Base-by-base conservation (phyloP, 2,329 filamentous ascomycete genomes). In the Dactylonectria macrodidyma region DNA sequence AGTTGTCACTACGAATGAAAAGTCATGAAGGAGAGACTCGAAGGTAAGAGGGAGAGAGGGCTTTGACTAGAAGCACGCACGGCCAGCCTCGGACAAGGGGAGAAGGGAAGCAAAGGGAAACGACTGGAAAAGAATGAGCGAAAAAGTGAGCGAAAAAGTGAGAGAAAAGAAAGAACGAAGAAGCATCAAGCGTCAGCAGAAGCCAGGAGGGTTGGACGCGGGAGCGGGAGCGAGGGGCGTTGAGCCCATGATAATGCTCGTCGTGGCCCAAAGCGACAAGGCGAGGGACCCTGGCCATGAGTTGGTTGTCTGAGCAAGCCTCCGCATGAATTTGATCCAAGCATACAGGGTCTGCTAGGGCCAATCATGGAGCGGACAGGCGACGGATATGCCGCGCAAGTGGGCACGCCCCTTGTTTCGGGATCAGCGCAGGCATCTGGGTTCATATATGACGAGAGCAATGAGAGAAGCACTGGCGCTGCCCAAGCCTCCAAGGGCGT, bases 341-440 rank as follows among this genome's bases (percentile, higher is more conserved):
- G 62, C 52, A 46, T 51, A 46, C 50, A 44, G 66, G 52, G 62
- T 59, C 54, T 61, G 36, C 58, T 33, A 56, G 59, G 30, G 55
- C 73, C 73, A 75, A 75, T 73, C 68, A 72, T 16, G 26, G 50
- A 26, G 55, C 14, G 38, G 47, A 47, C 59, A 36, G 64, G 50
- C 47, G 54, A 59, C 72, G 69, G 70, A 64, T 69, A 66, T 57
- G 54, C 70, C 70, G 64, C 68, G 48, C 52, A 41, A 56, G 56
- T 54, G 61, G 65, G 56, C 63, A 55, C 70, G 70, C 72, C 74
- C 75, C 64, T 72, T 72, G 70, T 75, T 75, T 75, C 73, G 67
- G 71, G 68, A 75, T 74, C 70, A 75, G 62, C 73, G 65, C 62
- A 69, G 68, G 70, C 59, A 66, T 65, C 24, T 38, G 8, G 34